Base-by-base conservation (phyloP, 768 basidiomycete species). In the Lenzites betulinus region DNA sequence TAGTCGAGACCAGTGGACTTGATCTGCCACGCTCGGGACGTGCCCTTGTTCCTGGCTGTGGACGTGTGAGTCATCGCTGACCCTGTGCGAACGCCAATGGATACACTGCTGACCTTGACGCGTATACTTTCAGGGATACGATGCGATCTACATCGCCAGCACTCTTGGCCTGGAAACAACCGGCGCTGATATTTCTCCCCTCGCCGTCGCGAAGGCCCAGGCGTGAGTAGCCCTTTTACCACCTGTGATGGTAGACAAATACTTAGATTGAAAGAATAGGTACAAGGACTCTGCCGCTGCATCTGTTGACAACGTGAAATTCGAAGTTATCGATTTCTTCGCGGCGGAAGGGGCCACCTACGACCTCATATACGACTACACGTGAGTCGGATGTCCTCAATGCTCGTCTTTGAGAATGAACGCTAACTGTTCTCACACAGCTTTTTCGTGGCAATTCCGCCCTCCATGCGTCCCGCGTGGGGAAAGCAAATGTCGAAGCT, bases 401-500 rank as follows among this genome's bases (percentile, higher is more conserved):
- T 11, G 13, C 18, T 5, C 38, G 7, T 1, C 11, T 25, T 33
- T 15, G n/a, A 30, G 22, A 16, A 9, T 18, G 8, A n/a, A 35
- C 20, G 9, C 9, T n/a, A 30, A 16, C 15, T 20, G 12, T 23
- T 12, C 18, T 16, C 60, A 88, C 4, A 11, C 22, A 46, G 86
- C 1, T 89, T 90, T 75, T 90, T 92, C 70, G 86, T 86, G 43
- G 89, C 90, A 1, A 83, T 92, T 22, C 83, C 83, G 0, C 88
- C 86, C 0, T 59, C 72, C 2, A 74, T 70, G 38, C 79, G 89
- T 12, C 44, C 63, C 2, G 78, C 78, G 18, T 90, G 88, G 88
- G 89, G 81, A 0, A 63, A 67, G 15, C 77, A 86, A 64, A 86
- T 90, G 73, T 72, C 75, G 1, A 72, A 76, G 16, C 69, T 91